Evolutionary conservation across 768 basidiomycete species (phyloP).

Genomic region (Agaricus bisporus): DNA sequence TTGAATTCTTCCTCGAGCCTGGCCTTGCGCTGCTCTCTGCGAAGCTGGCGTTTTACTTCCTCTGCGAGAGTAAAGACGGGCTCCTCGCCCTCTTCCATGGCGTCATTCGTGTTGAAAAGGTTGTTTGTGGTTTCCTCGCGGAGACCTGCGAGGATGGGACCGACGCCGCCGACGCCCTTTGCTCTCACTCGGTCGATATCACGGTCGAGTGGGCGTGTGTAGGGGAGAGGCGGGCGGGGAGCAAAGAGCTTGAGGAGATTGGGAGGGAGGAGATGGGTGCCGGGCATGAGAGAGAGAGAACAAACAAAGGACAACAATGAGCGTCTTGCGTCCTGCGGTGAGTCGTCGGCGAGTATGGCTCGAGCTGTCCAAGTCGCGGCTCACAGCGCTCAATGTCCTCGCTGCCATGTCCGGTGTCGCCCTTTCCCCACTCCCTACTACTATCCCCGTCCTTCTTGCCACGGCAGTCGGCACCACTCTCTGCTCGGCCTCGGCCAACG

Average conservation of each 20-base stretch:
- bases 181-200: slow-evolving; percentile 69
- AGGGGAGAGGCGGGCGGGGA: slow-evolving; percentile 86
- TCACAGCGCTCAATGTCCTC: slow-evolving; percentile 80
- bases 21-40: slow-evolving; percentile 74
- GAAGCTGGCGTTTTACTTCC: slow-evolving; percentile 73
- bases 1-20: slow-evolving; percentile 71
- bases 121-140: slow-evolving; percentile 72
- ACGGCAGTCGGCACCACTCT: slow-evolving; percentile 87
- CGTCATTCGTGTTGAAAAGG: slow-evolving; percentile 49
- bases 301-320: slow-evolving; percentile 25
- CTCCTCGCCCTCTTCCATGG: slow-evolving; percentile 83
- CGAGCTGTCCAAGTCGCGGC: slow-evolving; percentile 79
- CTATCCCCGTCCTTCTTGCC: slow-evolving; percentile 77
- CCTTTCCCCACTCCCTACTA: slow-evolving; percentile 81
- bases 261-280: slow-evolving; percentile 87
- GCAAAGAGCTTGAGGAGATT: slow-evolving; percentile 97
- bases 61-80: slow-evolving; percentile 77
- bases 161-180: slow-evolving; percentile 78
- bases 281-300: slow-evolving; percentile 36
- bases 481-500: slow-evolving; percentile 90
- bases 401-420: slow-evolving; percentile 92
- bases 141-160: slow-evolving; percentile 60
- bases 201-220: slow-evolving; percentile 76
- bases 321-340: slow-evolving; percentile 7
- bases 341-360: slow-evolving; percentile 52